These are phyloP conservation scores for Escallonia rubra DNA, from an alignment of 129 eudicot genomes.

Conservation along the genomic window DNA sequence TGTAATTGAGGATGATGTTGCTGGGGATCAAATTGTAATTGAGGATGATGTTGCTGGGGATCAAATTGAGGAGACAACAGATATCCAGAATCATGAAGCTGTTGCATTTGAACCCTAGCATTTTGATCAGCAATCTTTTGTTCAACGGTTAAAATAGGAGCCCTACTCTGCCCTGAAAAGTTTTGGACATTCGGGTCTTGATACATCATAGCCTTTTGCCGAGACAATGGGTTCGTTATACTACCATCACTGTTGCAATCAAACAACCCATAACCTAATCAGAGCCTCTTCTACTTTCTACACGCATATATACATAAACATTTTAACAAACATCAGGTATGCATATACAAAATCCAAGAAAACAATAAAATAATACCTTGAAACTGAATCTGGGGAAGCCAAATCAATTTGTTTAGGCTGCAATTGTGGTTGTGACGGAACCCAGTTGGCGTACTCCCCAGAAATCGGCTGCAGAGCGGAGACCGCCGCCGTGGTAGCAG, in stretches of 20 bases:
- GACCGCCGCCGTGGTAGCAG: constrained; percentile 25
- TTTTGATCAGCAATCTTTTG: constrained; percentile 41
- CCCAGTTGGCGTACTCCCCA: constrained; percentile 32
- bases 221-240: constrained; percentile 43
- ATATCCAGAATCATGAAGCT: constrained; percentile 60
- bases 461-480: constrained; percentile 4
- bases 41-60: constrained; percentile 36
- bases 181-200: constrained; percentile 57
- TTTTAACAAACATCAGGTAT: constrained; percentile 17
- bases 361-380: constrained; percentile 41
- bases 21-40: constrained; percentile 56
- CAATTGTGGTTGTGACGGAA: constrained; percentile 32
- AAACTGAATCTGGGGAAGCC: constrained; percentile 69
- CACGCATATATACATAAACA: background rate
- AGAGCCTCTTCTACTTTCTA: constrained; percentile 1
- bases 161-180: constrained; percentile 35
- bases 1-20: constrained; percentile 48
- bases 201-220: constrained; percentile 47
- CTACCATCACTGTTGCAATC: constrained; percentile 66
- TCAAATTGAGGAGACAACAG: constrained; percentile 46
- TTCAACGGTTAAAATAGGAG: constrained; percentile 20
- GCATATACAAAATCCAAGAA: background rate
- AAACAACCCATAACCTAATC: constrained; percentile 15
- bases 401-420: constrained; percentile 43
- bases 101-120: constrained; percentile 49